These are phyloP conservation scores for Mucor racemosus DNA, from an alignment of 371 early-diverging fungal species.

Conservation along the genomic window DNA sequence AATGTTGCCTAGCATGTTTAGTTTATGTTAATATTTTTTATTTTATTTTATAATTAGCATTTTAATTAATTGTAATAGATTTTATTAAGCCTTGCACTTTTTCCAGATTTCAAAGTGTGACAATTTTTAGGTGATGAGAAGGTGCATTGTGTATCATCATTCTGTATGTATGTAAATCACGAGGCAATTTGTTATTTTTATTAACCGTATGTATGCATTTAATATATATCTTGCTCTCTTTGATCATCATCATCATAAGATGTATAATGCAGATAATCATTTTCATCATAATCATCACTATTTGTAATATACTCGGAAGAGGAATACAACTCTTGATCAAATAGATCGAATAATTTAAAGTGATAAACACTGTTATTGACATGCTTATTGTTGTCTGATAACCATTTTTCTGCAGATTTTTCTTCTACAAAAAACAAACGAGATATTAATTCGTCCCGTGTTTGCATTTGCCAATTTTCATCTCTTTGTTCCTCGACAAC, in stretches of 20 bases:
- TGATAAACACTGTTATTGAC: neutral
- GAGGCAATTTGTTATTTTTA: neutral
- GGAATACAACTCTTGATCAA: neutral
- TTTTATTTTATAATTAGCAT: too few species aligned
- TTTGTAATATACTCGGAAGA: neutral
- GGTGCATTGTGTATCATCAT: constrained; percentile 2
- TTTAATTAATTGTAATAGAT: too few species aligned
- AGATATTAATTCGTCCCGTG: constrained; percentile 1
- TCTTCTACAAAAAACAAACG: constrained; percentile 12
- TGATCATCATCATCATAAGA: neutral
- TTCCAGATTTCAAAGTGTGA: neutral
- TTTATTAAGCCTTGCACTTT: too few species aligned
- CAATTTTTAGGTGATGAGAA: neutral
- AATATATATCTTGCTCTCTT: neutral
- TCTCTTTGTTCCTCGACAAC: neutral
- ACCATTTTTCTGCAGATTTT: constrained; percentile 13
- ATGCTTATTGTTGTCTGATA: neutral
- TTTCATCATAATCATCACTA: neutral
- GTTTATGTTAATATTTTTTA: too few species aligned
- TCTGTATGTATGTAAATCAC: constrained; percentile 1
- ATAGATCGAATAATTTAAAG: neutral
- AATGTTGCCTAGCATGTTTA: too few species aligned
- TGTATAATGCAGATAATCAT: neutral
- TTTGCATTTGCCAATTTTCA: neutral
- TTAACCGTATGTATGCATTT: neutral